phyloP scores from a whole-genome alignment of 176 grass and related monocot species.

The Raddia guianensis region DNA sequence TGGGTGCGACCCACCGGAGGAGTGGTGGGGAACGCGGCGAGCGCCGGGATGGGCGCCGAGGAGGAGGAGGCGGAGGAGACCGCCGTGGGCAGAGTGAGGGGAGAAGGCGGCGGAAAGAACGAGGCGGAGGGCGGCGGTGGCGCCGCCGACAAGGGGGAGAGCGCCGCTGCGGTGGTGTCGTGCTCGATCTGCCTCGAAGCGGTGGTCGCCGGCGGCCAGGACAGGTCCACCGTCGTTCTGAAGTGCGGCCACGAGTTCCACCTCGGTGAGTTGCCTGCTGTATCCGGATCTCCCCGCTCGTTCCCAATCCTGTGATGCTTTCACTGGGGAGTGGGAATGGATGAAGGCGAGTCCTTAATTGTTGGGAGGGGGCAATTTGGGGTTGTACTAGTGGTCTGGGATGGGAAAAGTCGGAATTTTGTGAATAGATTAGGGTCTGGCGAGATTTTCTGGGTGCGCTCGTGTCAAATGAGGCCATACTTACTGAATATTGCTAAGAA shows the following conservation, averaged over 20 bases:
- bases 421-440: background rate
- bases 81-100: background rate
- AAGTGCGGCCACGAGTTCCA: slow-evolving; percentile 88
- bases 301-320: background rate
- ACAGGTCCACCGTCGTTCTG: slow-evolving; percentile 66
- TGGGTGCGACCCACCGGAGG: background rate
- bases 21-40: slow-evolving; percentile 50
- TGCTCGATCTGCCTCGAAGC: slow-evolving; percentile 85
- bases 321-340: background rate
- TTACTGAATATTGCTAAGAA: background rate
- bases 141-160: slow-evolving; percentile 27
- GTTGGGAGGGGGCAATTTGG: slow-evolving; percentile 5
- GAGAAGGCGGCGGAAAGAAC: background rate
- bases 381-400: background rate
- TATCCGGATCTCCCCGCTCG: slow-evolving; percentile 12
- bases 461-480: background rate
- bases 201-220: slow-evolving; percentile 48
- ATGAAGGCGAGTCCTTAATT: slow-evolving; percentile 30
- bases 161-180: slow-evolving; percentile 30
- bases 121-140: background rate
- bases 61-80: slow-evolving; percentile 45
- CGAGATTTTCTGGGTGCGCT: slow-evolving; percentile 10
- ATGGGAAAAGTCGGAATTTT: slow-evolving; percentile 28
- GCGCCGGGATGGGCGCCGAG: slow-evolving; percentile 41
- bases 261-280: slow-evolving; percentile 55